Evolutionary conservation across 2,329 filamentous ascomycete species (phyloP).

Genomic region (Cytospora piceicola): DNA sequence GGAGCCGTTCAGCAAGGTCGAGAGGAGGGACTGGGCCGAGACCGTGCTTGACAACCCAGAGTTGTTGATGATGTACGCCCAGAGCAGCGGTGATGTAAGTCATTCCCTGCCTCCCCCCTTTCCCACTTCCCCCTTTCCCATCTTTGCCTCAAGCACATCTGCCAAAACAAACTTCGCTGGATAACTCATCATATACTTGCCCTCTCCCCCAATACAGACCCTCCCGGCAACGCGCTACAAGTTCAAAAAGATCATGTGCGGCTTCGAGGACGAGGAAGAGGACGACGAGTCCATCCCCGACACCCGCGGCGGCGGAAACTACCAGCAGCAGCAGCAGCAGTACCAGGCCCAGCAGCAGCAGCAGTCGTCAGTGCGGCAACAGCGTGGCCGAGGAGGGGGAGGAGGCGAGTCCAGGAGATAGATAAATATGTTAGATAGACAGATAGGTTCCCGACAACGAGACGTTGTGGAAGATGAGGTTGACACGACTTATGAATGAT

Average conservation of each 20-base stretch:
- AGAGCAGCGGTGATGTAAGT: conserved; percentile 58
- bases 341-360: conserved; percentile 27
- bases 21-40: conserved; percentile 54
- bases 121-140: neutral
- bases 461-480: neutral
- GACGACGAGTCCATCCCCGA: conserved; percentile 26
- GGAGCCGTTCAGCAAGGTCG: conserved; percentile 48
- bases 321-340: conserved; percentile 26
- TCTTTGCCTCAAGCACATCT: neutral
- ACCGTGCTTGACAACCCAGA: conserved; percentile 61
- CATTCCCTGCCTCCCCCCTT: neutral
- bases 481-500: neutral
- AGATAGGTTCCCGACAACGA: neutral
- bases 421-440: too few relatives aligned
- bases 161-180: neutral
- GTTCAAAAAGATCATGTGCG: conserved; percentile 61
- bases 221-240: conserved; percentile 59
- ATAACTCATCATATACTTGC: neutral
- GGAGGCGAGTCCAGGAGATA: neutral
- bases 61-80: conserved; percentile 62
- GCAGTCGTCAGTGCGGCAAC: conserved; percentile 12
- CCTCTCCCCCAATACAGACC: conserved; percentile 46
- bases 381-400: conserved; percentile 15
- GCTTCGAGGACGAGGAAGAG: conserved; percentile 49
- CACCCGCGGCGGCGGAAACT: conserved; percentile 16